Base-by-base conservation (phyloP, 257 asterid species). In the Solanum pinnatisectum region DNA sequence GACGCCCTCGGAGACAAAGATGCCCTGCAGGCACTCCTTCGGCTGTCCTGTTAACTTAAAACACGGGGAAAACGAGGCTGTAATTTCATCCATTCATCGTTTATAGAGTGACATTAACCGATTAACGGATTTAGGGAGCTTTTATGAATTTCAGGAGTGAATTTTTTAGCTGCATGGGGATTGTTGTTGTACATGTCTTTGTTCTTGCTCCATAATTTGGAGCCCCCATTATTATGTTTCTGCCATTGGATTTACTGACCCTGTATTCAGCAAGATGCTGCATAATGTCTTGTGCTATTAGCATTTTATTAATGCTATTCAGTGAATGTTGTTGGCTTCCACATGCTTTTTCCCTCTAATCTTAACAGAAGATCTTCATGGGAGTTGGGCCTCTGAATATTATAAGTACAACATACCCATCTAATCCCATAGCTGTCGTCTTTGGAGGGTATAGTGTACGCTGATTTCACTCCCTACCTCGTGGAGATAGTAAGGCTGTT, bases 1-100 rank as follows among this genome's bases (percentile, higher is more conserved):
- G 99, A 68, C 98, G 99, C 85, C 99, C 99, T n/a, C 92, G 99
- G 18, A 87, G 99, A 83, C 99, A 96, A 86, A 91, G 99, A 82
- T 96, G 96, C 91, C 94, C 96, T 74, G 90, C 93, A 71, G 98
- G 96, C 89, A 94, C 92, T 91, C 89, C 93, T 91, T 89, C 94
- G 73, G 88, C 95, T 59, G 93, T 92, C 56, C 84, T 91, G 85
- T 90, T 90, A 71, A 94, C 97, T 40, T 95, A 91, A 93, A 74
- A 89, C 81, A 86, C 14, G 18, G 87, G 87, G 35, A 42, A 90
- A 88, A 89, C 83, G 90, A 74, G 86, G 89, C 87, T 89, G 83
- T 87, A 90, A 84, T 84, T 49, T 82, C 60, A 52, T 82, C 86
- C 30, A 52, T 82, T 82, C 71, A 42, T 90, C 90, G 87, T 84